Evolutionary conservation across 768 basidiomycete species (phyloP).

Genomic region (Xerocomus spinulosus): DNA sequence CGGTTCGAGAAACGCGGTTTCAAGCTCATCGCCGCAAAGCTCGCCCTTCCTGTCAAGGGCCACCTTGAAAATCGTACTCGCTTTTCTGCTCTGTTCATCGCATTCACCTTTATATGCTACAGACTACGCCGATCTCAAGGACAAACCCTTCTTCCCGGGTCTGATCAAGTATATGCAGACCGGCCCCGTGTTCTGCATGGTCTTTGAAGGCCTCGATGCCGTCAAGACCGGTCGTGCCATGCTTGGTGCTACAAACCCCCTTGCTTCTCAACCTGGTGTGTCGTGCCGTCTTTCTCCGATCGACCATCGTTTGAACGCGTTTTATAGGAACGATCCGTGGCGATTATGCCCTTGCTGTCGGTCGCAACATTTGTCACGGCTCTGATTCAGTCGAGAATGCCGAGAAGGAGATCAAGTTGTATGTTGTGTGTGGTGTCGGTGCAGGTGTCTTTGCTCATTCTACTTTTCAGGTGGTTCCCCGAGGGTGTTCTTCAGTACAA

Average conservation of each 20-base stretch:
- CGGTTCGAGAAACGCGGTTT: conserved; percentile 98
- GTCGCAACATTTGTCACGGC: conserved; percentile 92
- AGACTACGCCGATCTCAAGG: conserved; percentile 96
- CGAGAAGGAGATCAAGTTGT: conserved; percentile 94
- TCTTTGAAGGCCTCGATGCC: conserved; percentile 91
- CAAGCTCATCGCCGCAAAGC: conserved; percentile 94
- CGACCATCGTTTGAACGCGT: conserved; percentile 4
- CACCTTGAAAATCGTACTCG: conserved; percentile 85
- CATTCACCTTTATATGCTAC: background rate
- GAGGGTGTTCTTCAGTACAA: conserved; percentile 75
- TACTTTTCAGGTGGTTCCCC: conserved; percentile 75
- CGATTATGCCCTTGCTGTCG: conserved; percentile 90
- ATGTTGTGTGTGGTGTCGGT: conserved; percentile 27
- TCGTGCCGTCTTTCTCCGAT: conserved; percentile 6
- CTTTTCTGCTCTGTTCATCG: background rate
- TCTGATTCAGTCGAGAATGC: conserved; percentile 86
- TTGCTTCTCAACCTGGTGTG: conserved; percentile 80
- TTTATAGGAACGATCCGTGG: conserved; percentile 88
- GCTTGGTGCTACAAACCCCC: conserved; percentile 97
- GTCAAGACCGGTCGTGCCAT: conserved; percentile 94
- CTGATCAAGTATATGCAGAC: conserved; percentile 94
- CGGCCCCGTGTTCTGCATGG: conserved; percentile 94
- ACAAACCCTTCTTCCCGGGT: conserved; percentile 94
- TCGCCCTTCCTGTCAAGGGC: conserved; percentile 69
- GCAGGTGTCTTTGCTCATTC: conserved; percentile 5